Conservation (phyloP, 805 yeast species). For the Monosporozyma yasuniensis region DNA sequence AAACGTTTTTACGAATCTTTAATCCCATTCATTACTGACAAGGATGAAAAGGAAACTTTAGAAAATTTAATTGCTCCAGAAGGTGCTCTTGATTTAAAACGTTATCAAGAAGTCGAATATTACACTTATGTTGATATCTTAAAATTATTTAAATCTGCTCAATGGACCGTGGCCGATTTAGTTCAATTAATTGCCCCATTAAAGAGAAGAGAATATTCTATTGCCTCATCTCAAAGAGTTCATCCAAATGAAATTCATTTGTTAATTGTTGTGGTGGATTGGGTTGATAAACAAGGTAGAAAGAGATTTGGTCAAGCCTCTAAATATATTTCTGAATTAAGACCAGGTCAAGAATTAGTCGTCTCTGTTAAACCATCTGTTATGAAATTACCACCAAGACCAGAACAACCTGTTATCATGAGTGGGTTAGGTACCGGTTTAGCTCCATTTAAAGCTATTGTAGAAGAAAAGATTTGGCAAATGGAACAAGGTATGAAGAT, state of each 20-base stretch:
- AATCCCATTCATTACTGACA: constrained; percentile 63
- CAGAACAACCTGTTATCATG: constrained; percentile 89
- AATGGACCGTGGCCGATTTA: constrained; percentile 64
- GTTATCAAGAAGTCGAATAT: constrained; percentile 75
- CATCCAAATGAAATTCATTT: constrained; percentile 89
- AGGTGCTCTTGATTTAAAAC: constrained; percentile 80
- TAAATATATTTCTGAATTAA: constrained; percentile 71
- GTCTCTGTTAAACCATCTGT: constrained; percentile 95
- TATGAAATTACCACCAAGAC: constrained; percentile 85
- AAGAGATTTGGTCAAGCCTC: constrained; percentile 91
- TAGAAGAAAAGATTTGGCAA: constrained; percentile 94
- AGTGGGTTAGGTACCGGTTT: constrained; percentile 96
- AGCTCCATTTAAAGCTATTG: constrained; percentile 96
- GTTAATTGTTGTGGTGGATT: constrained; percentile 90
- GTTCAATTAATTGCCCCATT: constrained; percentile 70
- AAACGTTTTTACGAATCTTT: constrained; percentile 85
- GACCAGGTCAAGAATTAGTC: constrained; percentile 75
- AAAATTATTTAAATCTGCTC: constrained; percentile 69
- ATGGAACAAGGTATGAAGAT: constrained; percentile 78
- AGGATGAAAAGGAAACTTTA: constrained; percentile 52
- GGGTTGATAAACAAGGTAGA: constrained; percentile 82
- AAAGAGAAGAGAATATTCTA: constrained; percentile 95
- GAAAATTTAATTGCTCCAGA: constrained; percentile 60
- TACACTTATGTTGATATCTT: constrained; percentile 75
- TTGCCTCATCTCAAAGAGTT: constrained; percentile 89